Evolutionary conservation across 805 yeast species (phyloP).

Genomic region (Wickerhamiella bombiphila): DNA sequence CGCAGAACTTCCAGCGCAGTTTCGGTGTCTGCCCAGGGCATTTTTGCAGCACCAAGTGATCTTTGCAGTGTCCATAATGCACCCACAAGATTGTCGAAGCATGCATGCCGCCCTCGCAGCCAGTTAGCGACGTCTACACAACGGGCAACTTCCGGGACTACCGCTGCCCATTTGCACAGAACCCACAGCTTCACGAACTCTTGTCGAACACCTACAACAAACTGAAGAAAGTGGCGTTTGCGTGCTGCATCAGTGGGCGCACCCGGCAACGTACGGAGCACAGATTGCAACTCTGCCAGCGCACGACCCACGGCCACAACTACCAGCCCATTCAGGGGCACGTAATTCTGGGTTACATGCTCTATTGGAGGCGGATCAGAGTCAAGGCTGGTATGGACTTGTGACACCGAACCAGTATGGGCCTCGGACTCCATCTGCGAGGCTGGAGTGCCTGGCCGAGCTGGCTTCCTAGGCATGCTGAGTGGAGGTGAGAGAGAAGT

Average conservation of each 20-base stretch:
- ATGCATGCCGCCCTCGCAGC: slow-evolving; percentile 65
- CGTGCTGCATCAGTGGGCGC: slow-evolving; percentile 43
- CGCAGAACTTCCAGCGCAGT: slow-evolving; percentile 78
- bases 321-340: slow-evolving; percentile 47
- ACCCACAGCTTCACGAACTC: slow-evolving; percentile 78
- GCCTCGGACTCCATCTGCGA: too few species aligned
- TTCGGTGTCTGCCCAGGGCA: slow-evolving; percentile 79
- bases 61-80: slow-evolving; percentile 55
- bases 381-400: too few species aligned
- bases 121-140: slow-evolving; percentile 80
- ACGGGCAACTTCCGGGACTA: slow-evolving; percentile 52
- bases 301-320: slow-evolving; percentile 46
- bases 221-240: slow-evolving; percentile 53
- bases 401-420: too few species aligned
- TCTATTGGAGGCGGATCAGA: slow-evolving; percentile 36
- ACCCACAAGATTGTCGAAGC: slow-evolving; percentile 47
- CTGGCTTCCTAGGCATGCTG: too few species aligned
- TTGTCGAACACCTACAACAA: slow-evolving; percentile 60
- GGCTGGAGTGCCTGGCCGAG: too few species aligned
- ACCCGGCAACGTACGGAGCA: slow-evolving; percentile 45
- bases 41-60: slow-evolving; percentile 70
- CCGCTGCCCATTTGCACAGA: slow-evolving; percentile 74
- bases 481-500: too few species aligned
- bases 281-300: slow-evolving; percentile 45
- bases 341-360: slow-evolving; percentile 56